Percentiles rank a stretch among this genome's conserved stretches.
Conservation (phyloP, 306 rosid species). For the Begonia fuchsioides region DNA sequence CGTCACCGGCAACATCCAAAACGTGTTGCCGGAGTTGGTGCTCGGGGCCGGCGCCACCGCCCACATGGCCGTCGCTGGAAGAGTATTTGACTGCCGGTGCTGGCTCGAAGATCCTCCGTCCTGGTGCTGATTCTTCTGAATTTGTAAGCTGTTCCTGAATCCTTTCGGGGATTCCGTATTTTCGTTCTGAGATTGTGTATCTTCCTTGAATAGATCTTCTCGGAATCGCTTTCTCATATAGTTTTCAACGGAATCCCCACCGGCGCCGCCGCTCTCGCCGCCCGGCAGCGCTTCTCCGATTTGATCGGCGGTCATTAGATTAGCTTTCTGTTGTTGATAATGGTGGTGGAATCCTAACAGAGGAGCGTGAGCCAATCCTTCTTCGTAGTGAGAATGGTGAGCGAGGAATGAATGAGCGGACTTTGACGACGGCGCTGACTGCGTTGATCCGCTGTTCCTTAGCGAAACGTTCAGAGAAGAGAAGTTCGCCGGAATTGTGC, state of each 20-base stretch:
- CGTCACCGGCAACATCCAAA: slow-evolving; percentile 74
- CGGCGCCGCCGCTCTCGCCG: slow-evolving; percentile 20
- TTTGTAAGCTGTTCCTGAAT: slow-evolving; percentile 15
- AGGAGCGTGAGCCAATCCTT: slow-evolving; percentile 43
- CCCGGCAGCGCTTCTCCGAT: slow-evolving; percentile 47
- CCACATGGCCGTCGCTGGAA: slow-evolving; percentile 75
- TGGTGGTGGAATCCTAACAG: slow-evolving; percentile 61
- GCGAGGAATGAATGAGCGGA: slow-evolving; percentile 54
- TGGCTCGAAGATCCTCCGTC: slow-evolving; percentile 28
- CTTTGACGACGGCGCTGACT: slow-evolving; percentile 63
- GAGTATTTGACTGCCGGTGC: slow-evolving; percentile 33
- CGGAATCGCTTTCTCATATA: slow-evolving; percentile 71
- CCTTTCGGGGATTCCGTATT: slow-evolving; percentile 13
- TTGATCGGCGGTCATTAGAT: slow-evolving; percentile 56
- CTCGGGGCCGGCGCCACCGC: slow-evolving; percentile 45
- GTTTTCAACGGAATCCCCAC: slow-evolving; percentile 40
- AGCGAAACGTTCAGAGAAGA: slow-evolving; percentile 66
- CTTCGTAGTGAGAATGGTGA: slow-evolving; percentile 57
- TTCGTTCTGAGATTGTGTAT: slow-evolving; percentile 26
- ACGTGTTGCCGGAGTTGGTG: slow-evolving; percentile 48
- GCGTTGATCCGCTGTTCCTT: slow-evolving; percentile 57
- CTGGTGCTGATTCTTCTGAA: slow-evolving; percentile 20
- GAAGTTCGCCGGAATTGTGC: slow-evolving; percentile 85
- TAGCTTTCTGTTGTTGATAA: slow-evolving; percentile 19
- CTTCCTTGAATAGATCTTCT: slow-evolving; percentile 82